Percentiles rank a stretch among this genome's conserved stretches.
Conservation (phyloP, 768 basidiomycete species). For the Trametes coccinea region DNA sequence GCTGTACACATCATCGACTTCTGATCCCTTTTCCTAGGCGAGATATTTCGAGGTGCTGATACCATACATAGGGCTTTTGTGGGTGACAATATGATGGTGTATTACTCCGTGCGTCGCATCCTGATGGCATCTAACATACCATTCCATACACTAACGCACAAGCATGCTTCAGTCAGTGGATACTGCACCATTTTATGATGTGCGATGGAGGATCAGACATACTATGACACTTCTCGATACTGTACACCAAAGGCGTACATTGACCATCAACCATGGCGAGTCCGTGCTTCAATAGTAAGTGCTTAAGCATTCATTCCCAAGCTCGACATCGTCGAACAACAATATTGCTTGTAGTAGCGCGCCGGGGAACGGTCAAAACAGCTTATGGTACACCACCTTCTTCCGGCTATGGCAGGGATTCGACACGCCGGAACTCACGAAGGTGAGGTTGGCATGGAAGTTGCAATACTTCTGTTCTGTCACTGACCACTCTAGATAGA, state of each 20-base stretch:
- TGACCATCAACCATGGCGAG: not conserved
- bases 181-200: not conserved
- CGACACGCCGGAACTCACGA: not conserved
- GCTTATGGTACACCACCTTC: not conserved
- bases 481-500: not conserved
- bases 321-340: no score
- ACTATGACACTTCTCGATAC: not conserved
- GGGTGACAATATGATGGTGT: constrained; percentile 3
- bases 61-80: not conserved
- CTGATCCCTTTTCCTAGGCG: not conserved
- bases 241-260: not conserved
- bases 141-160: not conserved
- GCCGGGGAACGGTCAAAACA: not conserved
- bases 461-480: no score
- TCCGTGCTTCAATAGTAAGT: not conserved
- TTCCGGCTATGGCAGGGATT: not conserved
- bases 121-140: not conserved
- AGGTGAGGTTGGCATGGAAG: not conserved
- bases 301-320: no score
- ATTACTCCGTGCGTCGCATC: not conserved
- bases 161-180: not conserved
- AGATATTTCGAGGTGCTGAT: not conserved
- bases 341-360: not conserved
- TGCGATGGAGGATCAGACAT: not conserved
- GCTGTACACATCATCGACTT: not conserved